phyloP scores from a whole-genome alignment of 2,329 filamentous ascomycete genomes.

The Thermoascus crustaceus region DNA sequence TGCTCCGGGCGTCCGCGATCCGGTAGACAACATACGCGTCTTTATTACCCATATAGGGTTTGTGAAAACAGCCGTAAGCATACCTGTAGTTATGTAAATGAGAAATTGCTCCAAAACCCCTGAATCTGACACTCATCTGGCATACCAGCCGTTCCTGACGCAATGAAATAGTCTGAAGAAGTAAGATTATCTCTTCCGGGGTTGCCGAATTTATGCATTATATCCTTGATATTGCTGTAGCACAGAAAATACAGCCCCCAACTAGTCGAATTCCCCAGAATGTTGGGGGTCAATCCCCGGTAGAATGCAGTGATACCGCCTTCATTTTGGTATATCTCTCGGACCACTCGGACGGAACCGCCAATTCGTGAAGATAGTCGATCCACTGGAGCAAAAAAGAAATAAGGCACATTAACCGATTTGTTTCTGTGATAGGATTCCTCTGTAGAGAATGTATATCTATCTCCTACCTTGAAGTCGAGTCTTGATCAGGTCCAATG shows the following conservation, averaged over 20 bases:
- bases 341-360: constrained; percentile 46
- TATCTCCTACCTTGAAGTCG: constrained; percentile 66
- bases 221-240: constrained; percentile 53
- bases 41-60: constrained; percentile 99
- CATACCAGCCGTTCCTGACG: constrained; percentile 56
- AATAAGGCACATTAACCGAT: constrained; percentile 16
- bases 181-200: constrained; percentile 36
- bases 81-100: constrained; percentile 44
- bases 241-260: constrained; percentile 91
- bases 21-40: constrained; percentile 89
- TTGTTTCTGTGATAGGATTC: neutral
- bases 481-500: constrained; percentile 93
- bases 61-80: constrained; percentile 70
- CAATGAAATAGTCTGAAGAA: constrained; percentile 69
- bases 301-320: constrained; percentile 64
- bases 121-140: constrained; percentile 1
- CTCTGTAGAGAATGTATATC: constrained; percentile 43
- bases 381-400: constrained; percentile 45
- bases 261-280: constrained; percentile 79
- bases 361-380: constrained; percentile 42
- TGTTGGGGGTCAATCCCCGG: constrained; percentile 79
- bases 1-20: constrained; percentile 63
- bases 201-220: constrained; percentile 37
- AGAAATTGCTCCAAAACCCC: neutral
- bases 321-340: constrained; percentile 46